Evolutionary conservation across 192 early-diverging fungal species (phyloP).

Genomic region (Rhizophlyctis rosea): DNA sequence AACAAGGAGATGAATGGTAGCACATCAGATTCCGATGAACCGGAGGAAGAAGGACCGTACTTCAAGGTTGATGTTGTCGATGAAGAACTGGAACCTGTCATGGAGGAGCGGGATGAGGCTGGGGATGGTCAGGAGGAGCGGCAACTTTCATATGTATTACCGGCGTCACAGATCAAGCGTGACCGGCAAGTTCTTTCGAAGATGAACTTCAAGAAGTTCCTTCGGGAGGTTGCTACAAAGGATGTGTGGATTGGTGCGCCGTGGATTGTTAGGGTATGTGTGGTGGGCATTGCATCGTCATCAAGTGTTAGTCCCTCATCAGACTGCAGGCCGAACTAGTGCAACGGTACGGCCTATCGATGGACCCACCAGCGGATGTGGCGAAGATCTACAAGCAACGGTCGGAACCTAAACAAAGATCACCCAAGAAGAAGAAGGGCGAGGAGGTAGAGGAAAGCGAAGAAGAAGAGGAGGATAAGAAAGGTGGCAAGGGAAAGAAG

Average conservation of each 20-base stretch:
- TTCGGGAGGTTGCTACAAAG: conserved; percentile 61
- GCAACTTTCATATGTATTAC: conserved; percentile 20
- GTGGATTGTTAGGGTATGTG: conserved; percentile 61
- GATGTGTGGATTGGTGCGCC: conserved; percentile 72
- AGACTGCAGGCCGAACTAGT: conserved; percentile 26
- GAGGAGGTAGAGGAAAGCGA: conserved; percentile 34
- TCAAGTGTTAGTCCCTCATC: not conserved
- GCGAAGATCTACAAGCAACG: conserved; percentile 12
- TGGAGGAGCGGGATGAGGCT: conserved; percentile 33
- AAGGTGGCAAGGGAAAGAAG: conserved; percentile 26
- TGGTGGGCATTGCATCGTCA: not conserved
- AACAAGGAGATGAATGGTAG: not conserved
- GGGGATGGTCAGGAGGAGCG: conserved; percentile 16
- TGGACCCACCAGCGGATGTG: conserved; percentile 12
- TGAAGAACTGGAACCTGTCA: conserved; percentile 41
- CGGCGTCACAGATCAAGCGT: conserved; percentile 38
- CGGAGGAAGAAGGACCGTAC: not conserved
- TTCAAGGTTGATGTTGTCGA: conserved; percentile 49
- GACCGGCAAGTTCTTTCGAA: conserved; percentile 68
- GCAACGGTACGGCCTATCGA: conserved; percentile 17
- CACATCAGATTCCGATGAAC: not conserved
- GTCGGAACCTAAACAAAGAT: not conserved
- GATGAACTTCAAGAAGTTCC: conserved; percentile 65
- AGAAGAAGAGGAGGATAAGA: conserved; percentile 20
- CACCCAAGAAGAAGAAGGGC: conserved; percentile 34